Base-by-base conservation (phyloP, 2,329 filamentous ascomycete species). In the Epichloe aotearoae region DNA sequence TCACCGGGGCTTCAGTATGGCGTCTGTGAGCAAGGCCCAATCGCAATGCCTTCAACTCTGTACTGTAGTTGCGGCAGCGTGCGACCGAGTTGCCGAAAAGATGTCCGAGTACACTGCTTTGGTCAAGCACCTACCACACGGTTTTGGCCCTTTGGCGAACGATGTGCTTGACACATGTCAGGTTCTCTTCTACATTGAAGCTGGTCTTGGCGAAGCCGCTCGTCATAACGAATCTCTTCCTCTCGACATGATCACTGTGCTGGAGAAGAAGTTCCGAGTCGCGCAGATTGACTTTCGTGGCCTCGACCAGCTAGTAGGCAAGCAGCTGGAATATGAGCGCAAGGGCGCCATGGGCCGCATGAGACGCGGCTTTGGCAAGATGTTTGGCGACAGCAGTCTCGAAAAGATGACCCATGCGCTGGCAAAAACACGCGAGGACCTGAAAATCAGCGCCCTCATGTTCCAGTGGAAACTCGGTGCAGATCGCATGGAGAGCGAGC, bases 131-230 rank as follows among this genome's bases (percentile, higher is more conserved):
- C 70, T 75, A 37, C 74, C 75, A 0, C 66, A 73, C 48, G 76
- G 77, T 34, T 79, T 83, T 62, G 74, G 77, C 52, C 67, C 72
- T 26, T 71, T 86, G 19, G 80, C 82, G 10, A 74, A 76, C 54
- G 80, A 83, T 55, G 84, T 86, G 59, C 73, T 87, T 52, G 81
- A 85, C 51, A 77, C 80, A 5, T 83, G 78, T 61, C 75, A 80
- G 50, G 76, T 81, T 41, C 69, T 86, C 41, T 84, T 81, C 71
- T 76, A 79, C n/a, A 80, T 86, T 54, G 81, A 85, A 63, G 75
- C 79, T 20, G 83, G 83, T 5, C 71, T 86, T 49, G 64, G 67
- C n/a, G 75, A 80, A 57, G 74, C 71, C 43, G 64, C 70, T 33
- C 70, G 72, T 40, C 72, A 70, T 19, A 66, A 69, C 15, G 75